Conservation (phyloP, 768 basidiomycete species). For the Hortiboletus campestris region DNA sequence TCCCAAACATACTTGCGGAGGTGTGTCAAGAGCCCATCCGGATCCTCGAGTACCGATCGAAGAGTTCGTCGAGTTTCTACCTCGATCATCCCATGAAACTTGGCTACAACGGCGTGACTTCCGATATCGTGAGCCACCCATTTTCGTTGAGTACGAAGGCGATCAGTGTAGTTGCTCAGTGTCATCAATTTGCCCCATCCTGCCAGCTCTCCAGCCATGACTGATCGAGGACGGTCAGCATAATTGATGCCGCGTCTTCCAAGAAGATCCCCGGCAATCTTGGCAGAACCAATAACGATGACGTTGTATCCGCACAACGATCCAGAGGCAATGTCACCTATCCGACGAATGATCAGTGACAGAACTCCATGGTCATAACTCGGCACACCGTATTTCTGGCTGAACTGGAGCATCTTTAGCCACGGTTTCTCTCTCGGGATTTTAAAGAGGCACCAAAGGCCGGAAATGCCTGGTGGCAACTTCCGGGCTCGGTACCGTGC, state of each 20-base stretch:
- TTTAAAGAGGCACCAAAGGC: slow-evolving; percentile 3
- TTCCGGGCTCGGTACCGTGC: background rate
- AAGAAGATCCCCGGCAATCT: slow-evolving; percentile 41
- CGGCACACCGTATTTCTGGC: slow-evolving; percentile 8
- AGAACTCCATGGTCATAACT: background rate
- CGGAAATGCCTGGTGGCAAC: slow-evolving; percentile 12
- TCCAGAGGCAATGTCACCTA: slow-evolving; percentile 15
- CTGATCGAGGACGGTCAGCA: slow-evolving; percentile 26
- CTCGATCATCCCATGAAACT: slow-evolving; percentile 18
- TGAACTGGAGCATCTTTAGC: slow-evolving; percentile 7
- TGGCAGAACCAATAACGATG: slow-evolving; percentile 43
- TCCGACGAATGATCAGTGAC: background rate
- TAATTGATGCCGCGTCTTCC: slow-evolving; percentile 45
- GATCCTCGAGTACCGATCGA: slow-evolving; percentile 8
- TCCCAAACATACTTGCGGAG: slow-evolving; percentile 12
- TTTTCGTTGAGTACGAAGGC: slow-evolving; percentile 12
- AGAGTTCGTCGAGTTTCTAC: slow-evolving; percentile 15
- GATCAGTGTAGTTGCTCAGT: slow-evolving; percentile 4
- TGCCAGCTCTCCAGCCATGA: slow-evolving; percentile 18
- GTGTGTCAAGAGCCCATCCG: slow-evolving; percentile 2
- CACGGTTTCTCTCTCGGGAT: slow-evolving; percentile 5
- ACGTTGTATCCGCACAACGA: slow-evolving; percentile 31
- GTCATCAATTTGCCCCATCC: slow-evolving; percentile 18
- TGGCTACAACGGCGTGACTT: slow-evolving; percentile 5
- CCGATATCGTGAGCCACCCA: slow-evolving; percentile 16